Evolutionary conservation across 2,329 filamentous ascomycete species (phyloP), one percentile per base, ranked within the genome.

Genomic region (Graphilbum sp.): DNA sequence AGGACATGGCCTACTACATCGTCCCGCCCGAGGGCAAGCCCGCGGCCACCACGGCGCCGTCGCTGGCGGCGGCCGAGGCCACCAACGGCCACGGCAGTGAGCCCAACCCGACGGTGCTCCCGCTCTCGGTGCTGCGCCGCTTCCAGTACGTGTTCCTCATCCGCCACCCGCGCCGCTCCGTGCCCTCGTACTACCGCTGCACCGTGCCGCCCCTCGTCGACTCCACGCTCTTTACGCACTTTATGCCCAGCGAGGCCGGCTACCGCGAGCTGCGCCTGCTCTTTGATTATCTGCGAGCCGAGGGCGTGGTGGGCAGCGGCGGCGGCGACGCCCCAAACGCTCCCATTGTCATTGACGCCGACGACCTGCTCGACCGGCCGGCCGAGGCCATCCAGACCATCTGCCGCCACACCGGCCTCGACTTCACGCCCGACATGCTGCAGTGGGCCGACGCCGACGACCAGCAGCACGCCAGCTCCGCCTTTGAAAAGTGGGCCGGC

Each of bases 141-240:
- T 96, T 93, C 61, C 86, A 95, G 59, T 96, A 88, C 62, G 84
- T 87, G 18, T 96, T 98, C 61, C 70, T 96, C 45, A 96, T 98
- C 64, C 87, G 90, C 41, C 86, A 96, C 56, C 90, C 90, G n/a
- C 76, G 84, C 50, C 76, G 75, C 54, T 81, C 83, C 50, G 87
- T 96, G 46, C 90, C 90, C 8, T 93, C 84, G 34, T 96, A 88
- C 65, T 94, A 80, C 67, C 80, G 88, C 49, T 96, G 88, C 69
- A 93, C 84, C 36, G 72, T 94, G 38, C 87, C 90, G 13, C 90
- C 90, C 0, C 68, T 95, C 40, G 75, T 81, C 52, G 64, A 79
- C 34, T 61, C 84, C 44, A 96, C 88, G 0, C 84, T 85, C 8
- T 96, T 92, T 63, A 67, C 79, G 57, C 64, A 85, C 52, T 95